phyloP scores from a whole-genome alignment of 139 green algal species.

The Tetradesmus obliquus region DNA sequence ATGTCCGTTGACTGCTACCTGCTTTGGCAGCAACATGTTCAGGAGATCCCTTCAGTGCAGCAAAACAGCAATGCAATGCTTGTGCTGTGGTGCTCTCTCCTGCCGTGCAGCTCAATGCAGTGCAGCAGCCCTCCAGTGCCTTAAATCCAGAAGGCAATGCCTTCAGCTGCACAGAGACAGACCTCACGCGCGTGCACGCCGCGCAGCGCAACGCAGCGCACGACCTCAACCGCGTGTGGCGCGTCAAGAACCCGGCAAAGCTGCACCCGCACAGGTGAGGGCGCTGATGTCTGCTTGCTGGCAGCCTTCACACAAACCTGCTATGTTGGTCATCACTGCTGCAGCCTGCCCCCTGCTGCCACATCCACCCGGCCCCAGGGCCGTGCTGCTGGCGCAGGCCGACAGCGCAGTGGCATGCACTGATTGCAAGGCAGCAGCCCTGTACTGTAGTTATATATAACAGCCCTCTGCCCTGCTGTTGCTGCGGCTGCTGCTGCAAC shows the following conservation, averaged over 20 bases:
- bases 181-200: slow-evolving; percentile 57
- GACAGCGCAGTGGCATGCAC: slow-evolving; percentile 45
- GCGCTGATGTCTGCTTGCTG: background rate
- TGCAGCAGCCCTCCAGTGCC: slow-evolving; percentile 62
- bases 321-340: background rate
- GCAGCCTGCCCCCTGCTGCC: slow-evolving; percentile 26
- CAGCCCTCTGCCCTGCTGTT: too few species aligned
- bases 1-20: too few species aligned
- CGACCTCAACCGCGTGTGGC: slow-evolving; percentile 65
- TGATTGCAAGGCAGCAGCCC: background rate
- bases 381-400: slow-evolving; percentile 55
- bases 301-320: slow-evolving; percentile 1
- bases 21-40: too few species aligned
- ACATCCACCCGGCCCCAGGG: slow-evolving; percentile 68
- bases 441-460: too few species aligned
- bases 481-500: too few species aligned
- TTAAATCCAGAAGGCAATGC: slow-evolving; percentile 82
- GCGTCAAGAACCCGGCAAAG: slow-evolving; percentile 67
- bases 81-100: background rate
- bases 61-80: background rate
- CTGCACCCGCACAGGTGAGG: slow-evolving; percentile 46
- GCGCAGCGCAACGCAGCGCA: slow-evolving; percentile 60
- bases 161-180: slow-evolving; percentile 75
- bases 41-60: background rate
- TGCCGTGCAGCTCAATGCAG: slow-evolving; percentile 65